Base-by-base conservation (phyloP, 2,329 filamentous ascomycete species). In the Ophiostoma ips region DNA sequence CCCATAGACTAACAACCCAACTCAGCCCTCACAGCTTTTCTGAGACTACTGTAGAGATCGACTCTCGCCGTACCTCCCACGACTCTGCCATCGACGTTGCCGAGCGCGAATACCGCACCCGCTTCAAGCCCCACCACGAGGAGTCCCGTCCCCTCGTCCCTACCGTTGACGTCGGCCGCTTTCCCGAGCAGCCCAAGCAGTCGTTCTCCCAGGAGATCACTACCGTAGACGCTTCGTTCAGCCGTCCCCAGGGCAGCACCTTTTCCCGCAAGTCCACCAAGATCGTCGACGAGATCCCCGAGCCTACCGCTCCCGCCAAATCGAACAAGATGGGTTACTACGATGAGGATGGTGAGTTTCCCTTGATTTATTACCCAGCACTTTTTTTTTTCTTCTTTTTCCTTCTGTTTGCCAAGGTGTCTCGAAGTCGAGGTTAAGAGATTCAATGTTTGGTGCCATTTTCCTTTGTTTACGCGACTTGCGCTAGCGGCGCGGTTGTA, bases 281-380 rank as follows among this genome's bases (percentile, higher is more conserved):
- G 63, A 67, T 83, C 63, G 74, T 67, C 70, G 78, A 76, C 70
- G 83, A 76, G 72, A 84, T 76, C 71, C 77, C 76, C 66, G 80
- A 76, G 28, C 36, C 46, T 16, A 19, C 33, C 2, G 21, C 66
- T 66, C 67, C 63, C 58, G 64, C 68, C 53, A 70, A 72, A 61
- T 66, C 67, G 67, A 74, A 72, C 68, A 77, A 75, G 66, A 80
- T 80, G 76, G 76, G 75, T 67, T 79, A 79, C 72, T 79, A 77
- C 72, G 75, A 79, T 68, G 74, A 79, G 56, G 69, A 75, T 59
- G 73, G 75, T 79, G 65, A 66, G 75, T 55, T 46, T 21, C 40
- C 40, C 24, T 43, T 21, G n/a, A 11, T 43, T 43, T 33, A 8
- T 37, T 12, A 44, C 15, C 38, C 37, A 43, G 16, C 41, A 35